phyloP scores from a whole-genome alignment of 768 basidiomycete genomes.

The Termitomyces sp. region DNA sequence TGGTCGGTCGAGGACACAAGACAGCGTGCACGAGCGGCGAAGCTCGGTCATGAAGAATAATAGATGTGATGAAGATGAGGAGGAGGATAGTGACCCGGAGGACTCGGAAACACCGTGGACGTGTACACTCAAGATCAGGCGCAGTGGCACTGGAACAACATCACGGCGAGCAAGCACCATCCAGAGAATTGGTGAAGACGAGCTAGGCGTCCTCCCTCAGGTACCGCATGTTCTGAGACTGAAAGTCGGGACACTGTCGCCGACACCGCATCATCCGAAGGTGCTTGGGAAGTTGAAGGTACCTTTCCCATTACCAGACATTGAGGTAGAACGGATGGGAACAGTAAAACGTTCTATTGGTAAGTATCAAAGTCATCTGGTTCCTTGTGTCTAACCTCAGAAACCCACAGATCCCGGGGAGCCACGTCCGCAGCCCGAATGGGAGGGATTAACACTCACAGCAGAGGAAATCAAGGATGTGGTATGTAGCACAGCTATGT shows the following conservation, averaged over 20 bases:
- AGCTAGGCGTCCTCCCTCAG: constrained; percentile 4
- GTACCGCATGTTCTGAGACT: constrained; percentile 36
- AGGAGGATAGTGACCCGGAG: constrained; percentile 87
- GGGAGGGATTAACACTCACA: constrained; percentile 52
- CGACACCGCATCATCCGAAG: constrained; percentile 94
- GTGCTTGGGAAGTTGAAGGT: constrained; percentile 89
- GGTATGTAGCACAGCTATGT: constrained; percentile 81
- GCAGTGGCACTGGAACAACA: constrained; percentile 16
- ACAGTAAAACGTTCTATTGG: constrained; percentile 43
- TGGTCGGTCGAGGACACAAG: constrained; percentile 5
- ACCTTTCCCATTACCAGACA: constrained; percentile 81
- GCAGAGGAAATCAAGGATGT: constrained; percentile 95
- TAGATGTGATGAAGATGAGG: constrained; percentile 33
- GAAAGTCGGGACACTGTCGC: constrained; percentile 80
- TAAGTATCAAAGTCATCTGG: constrained; percentile 21
- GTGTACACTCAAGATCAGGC: constrained; percentile 70
- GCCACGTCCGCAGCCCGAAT: constrained; percentile 10
- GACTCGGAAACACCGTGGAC: constrained; percentile 97
- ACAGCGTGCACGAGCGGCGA: constrained; percentile 2
- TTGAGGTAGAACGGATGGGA: constrained; percentile 60
- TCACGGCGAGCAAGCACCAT: constrained; percentile 10
- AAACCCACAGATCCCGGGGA: neutral
- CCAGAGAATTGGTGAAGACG: constrained; percentile 7
- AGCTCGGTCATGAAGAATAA: neutral
- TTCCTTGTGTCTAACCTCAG: neutral